A percentile compares a stretch with the other conserved stretches of the same genome.
Evolutionary conservation across 148 eudicot genomes (phyloP).

Genomic region (Nyssa sinensis): DNA sequence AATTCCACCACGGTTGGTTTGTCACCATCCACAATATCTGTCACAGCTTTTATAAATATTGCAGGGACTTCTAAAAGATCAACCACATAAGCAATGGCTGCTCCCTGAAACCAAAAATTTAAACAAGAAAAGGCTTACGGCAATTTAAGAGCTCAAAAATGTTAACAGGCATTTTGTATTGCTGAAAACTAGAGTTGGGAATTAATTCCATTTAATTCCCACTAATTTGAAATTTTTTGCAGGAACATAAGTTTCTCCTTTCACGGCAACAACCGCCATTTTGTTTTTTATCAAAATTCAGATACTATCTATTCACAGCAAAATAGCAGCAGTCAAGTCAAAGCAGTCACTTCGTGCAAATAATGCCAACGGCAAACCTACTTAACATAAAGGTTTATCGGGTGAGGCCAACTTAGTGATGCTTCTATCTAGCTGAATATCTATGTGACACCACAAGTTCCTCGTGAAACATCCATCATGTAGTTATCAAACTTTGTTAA

Average conservation of each 20-base stretch:
- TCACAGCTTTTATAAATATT: conserved; percentile 86
- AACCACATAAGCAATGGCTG: conserved; percentile 94
- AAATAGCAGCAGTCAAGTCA: background rate
- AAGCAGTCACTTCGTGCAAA: background rate
- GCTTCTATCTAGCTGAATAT: no score
- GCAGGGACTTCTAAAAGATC: conserved; percentile 80
- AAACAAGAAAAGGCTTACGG: conserved; percentile 1
- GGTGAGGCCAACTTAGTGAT: no score
- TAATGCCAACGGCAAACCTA: no score
- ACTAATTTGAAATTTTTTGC: background rate
- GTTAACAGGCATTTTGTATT: background rate
- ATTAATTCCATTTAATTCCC: background rate
- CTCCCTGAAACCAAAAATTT: conserved; percentile 58
- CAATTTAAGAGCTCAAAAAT: background rate
- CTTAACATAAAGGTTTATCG: no score
- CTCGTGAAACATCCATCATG: background rate
- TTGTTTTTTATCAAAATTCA: no score
- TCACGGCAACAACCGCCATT: background rate
- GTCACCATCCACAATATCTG: conserved; percentile 87
- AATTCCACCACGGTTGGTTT: conserved; percentile 92
- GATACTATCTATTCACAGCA: no score
- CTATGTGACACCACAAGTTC: background rate
- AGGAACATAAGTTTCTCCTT: background rate
- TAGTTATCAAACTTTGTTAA: background rate
- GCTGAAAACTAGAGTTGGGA: background rate